Percentiles rank a stretch among this genome's conserved stretches.
Conservation (phyloP, 169 alveolate species). For the Cryptosporidium meleagridis region DNA sequence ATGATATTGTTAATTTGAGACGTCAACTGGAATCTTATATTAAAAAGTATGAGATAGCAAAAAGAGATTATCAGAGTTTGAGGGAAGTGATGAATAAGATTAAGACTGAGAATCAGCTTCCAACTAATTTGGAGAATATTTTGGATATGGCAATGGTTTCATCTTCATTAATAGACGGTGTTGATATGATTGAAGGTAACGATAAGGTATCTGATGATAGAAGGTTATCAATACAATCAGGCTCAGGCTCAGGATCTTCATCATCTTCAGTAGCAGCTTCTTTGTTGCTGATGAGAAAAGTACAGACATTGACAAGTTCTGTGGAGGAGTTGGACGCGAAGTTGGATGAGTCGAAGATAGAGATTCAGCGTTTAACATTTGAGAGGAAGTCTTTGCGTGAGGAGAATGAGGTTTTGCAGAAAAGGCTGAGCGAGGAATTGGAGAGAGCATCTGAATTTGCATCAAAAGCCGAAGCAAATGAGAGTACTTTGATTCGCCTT, state of each 20-base stretch:
- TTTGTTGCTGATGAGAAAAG: constrained; percentile 45
- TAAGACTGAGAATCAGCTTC: constrained; percentile 17
- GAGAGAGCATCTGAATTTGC: constrained; percentile 63
- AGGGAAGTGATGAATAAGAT: constrained; percentile 27
- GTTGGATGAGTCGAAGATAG: constrained; percentile 56
- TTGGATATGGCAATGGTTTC: background rate
- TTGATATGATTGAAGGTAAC: background rate
- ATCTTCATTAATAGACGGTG: background rate
- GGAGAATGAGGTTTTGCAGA: constrained; percentile 57
- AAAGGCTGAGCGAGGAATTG: constrained; percentile 35
- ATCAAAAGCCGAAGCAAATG: constrained; percentile 58
- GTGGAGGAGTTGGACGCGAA: constrained; percentile 69
- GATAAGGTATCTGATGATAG: background rate
- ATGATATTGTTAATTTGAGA: constrained; percentile 37
- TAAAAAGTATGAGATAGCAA: constrained; percentile 33
- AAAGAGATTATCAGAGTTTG: constrained; percentile 5
- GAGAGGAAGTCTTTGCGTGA: constrained; percentile 54
- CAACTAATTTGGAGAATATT: background rate
- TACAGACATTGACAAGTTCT: constrained; percentile 25
- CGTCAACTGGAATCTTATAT: constrained; percentile 40
- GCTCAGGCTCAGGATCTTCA: too few species aligned
- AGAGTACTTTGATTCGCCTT: constrained; percentile 52
- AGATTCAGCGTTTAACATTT: constrained; percentile 53
- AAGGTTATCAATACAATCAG: background rate
- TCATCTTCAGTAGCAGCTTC: constrained; percentile 47